phyloP scores from a whole-genome alignment of 176 grass and related monocot species.

The Triticum dicoccoides region DNA sequence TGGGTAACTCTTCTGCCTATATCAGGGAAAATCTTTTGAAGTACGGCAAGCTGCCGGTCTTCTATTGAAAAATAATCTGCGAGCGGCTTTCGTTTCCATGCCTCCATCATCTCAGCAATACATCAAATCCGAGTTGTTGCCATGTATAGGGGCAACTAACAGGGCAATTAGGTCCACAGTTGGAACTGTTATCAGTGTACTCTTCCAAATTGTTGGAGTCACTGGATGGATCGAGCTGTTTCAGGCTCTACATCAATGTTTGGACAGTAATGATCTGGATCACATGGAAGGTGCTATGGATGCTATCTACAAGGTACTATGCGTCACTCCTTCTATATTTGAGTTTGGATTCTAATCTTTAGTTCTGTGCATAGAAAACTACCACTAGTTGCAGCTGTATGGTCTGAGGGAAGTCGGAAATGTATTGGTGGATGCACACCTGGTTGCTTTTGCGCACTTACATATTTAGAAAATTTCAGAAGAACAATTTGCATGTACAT shows the following conservation, averaged over 20 bases:
- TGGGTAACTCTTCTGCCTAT: conserved; percentile 26
- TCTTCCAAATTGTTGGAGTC: conserved; percentile 75
- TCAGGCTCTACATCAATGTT: conserved; percentile 74
- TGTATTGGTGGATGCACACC: background rate
- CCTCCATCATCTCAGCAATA: conserved; percentile 63
- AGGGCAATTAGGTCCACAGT: conserved; percentile 85
- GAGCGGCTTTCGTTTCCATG: conserved; percentile 63
- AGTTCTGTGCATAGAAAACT: background rate
- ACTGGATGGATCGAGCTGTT: conserved; percentile 90
- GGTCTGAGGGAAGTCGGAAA: background rate
- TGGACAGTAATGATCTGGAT: conserved; percentile 85
- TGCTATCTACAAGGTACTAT: conserved; percentile 92
- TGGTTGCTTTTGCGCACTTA: background rate
- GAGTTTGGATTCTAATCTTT: background rate
- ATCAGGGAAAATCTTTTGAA: conserved; percentile 76
- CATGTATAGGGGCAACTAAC: conserved; percentile 77
- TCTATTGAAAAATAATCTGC: conserved; percentile 80
- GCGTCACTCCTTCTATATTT: background rate
- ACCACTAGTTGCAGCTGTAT: background rate
- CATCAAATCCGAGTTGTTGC: conserved; percentile 79
- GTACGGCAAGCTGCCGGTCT: conserved; percentile 92
- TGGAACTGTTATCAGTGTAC: conserved; percentile 87
- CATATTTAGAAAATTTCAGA: background rate
- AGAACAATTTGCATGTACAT: background rate
- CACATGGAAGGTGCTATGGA: conserved; percentile 99